Evolutionary conservation across 495 filamentous ascomycete genomes (phyloP).

Genomic region (Tetracladium setigerum): DNA sequence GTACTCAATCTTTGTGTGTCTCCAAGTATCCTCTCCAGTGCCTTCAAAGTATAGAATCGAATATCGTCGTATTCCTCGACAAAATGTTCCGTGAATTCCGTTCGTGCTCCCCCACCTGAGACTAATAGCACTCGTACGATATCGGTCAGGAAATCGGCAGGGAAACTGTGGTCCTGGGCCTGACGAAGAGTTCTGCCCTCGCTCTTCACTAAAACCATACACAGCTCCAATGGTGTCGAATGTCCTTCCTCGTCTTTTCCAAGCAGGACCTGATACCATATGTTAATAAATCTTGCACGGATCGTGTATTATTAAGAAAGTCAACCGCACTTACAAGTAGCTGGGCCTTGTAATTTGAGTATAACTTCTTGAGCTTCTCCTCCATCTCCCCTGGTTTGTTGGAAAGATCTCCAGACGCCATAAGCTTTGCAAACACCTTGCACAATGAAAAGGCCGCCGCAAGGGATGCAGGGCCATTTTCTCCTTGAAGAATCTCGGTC

Average conservation of each 20-base stretch:
- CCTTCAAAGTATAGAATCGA: slow-evolving; percentile 68
- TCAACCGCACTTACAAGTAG: slow-evolving; percentile 28
- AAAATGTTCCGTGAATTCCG: slow-evolving; percentile 70
- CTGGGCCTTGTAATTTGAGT: slow-evolving; percentile 56
- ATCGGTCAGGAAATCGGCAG: slow-evolving; percentile 49
- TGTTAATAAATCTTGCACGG: no score
- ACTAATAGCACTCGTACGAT: slow-evolving; percentile 58
- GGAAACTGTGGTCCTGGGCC: slow-evolving; percentile 57
- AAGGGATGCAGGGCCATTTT: slow-evolving; percentile 29
- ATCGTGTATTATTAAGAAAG: no score
- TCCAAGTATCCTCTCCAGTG: slow-evolving; percentile 47
- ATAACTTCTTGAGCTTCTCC: slow-evolving; percentile 68
- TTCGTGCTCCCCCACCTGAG: slow-evolving; percentile 45
- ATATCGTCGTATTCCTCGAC: slow-evolving; percentile 77
- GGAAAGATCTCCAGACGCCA: slow-evolving; percentile 64
- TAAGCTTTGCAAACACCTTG: slow-evolving; percentile 78
- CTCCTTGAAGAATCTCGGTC: slow-evolving; percentile 46
- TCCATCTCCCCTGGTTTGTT: slow-evolving; percentile 55
- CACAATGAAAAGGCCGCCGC: slow-evolving; percentile 74
- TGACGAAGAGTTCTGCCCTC: slow-evolving; percentile 55
- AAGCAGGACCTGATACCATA: slow-evolving; percentile 29
- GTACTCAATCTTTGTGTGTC: slow-evolving; percentile 26
- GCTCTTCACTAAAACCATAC: slow-evolving; percentile 78
- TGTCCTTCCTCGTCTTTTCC: slow-evolving; percentile 37
- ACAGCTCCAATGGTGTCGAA: slow-evolving; percentile 59